Percentiles rank a stretch among this genome's conserved stretches.
These are phyloP conservation scores for Beverwykella pulmonaria DNA, from an alignment of 495 filamentous ascomycete genomes.

Conservation along the genomic window DNA sequence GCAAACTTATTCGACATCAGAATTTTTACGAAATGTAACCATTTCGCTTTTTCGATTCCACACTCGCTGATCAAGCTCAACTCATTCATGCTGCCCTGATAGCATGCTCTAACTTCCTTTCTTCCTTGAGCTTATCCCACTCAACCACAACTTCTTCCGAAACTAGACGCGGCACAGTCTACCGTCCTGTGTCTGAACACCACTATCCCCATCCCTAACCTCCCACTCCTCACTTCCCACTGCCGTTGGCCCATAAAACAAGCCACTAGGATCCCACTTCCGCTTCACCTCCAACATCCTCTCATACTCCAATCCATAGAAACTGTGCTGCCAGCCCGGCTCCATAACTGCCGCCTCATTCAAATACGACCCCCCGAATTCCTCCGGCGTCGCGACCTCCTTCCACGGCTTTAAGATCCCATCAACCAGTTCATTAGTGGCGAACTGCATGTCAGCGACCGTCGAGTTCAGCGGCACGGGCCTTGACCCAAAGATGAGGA, in stretches of 20 bases:
- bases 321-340: constrained; percentile 14
- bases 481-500: constrained; percentile 10
- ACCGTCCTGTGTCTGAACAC: constrained; percentile 28
- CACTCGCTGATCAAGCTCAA: too few relatives aligned
- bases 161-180: constrained; percentile 16
- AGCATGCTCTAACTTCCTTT: too few relatives aligned
- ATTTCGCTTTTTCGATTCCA: too few relatives aligned
- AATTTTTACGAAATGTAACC: too few relatives aligned
- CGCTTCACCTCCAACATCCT: neutral
- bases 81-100: too few relatives aligned
- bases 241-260: constrained; percentile 15
- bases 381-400: constrained; percentile 6
- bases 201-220: constrained; percentile 15
- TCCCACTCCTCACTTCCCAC: constrained; percentile 13
- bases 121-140: too few relatives aligned
- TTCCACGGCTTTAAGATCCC: constrained; percentile 19
- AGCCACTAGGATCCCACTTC: constrained; percentile 1
- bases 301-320: constrained; percentile 18
- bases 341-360: constrained; percentile 21
- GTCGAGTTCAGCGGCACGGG: neutral
- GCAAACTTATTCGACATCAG: too few relatives aligned
- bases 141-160: too few relatives aligned
- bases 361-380: constrained; percentile 43
- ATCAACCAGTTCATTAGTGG: neutral
- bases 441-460: neutral